Percentiles rank a stretch among this genome's conserved stretches.
These are phyloP conservation scores for Symbiodinium natans DNA, from an alignment of 73 alveolate genomes.

Conservation along the genomic window DNA sequence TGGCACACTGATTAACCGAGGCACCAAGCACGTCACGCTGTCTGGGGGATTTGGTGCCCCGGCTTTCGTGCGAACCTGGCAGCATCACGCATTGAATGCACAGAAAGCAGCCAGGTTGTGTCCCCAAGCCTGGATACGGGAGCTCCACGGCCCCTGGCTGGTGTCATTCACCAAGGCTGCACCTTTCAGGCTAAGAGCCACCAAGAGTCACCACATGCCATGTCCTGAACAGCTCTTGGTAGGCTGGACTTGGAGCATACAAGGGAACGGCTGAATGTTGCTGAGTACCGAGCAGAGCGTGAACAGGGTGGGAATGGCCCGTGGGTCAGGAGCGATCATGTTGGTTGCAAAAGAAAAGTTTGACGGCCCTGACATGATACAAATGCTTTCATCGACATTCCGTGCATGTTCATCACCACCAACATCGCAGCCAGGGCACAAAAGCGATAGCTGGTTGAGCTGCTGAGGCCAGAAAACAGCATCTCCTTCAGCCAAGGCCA, in stretches of 20 bases:
- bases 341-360: background rate
- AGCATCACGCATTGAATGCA: background rate
- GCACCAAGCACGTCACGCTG: background rate
- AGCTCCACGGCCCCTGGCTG: slow-evolving; percentile 78
- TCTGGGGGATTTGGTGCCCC: background rate
- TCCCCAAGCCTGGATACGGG: background rate
- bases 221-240: too few relatives aligned
- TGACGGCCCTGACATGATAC: too few relatives aligned
- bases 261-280: too few relatives aligned
- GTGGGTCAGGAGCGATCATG: too few relatives aligned
- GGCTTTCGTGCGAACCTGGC: slow-evolving; percentile 4
- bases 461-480: slow-evolving; percentile 32
- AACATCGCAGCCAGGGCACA: slow-evolving; percentile 12
- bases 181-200: too few relatives aligned
- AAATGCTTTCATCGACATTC: background rate
- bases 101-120: background rate
- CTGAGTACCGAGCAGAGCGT: background rate
- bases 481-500: too few relatives aligned
- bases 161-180: background rate
- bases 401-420: background rate
- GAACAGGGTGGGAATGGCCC: background rate
- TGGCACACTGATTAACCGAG: background rate
- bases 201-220: too few relatives aligned
- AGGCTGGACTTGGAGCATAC: background rate
- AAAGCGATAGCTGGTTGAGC: slow-evolving; percentile 27